Evolutionary conservation across 352 stramenopile species (phyloP).

Genomic region (Phytophthora pinifolia): DNA sequence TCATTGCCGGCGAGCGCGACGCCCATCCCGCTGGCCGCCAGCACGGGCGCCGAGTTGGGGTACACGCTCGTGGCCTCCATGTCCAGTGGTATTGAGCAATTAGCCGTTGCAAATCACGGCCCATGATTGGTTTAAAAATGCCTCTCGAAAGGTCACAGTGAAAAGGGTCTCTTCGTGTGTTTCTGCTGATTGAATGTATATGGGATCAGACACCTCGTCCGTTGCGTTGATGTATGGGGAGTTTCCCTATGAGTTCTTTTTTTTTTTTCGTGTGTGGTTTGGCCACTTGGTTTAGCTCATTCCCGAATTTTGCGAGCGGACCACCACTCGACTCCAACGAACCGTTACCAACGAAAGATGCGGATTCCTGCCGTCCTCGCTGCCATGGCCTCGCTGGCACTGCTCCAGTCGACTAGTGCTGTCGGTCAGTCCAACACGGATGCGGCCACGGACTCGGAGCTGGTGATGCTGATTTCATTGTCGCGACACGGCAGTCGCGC

Average conservation of each 20-base stretch:
- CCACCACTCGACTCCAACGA: conserved; percentile 2
- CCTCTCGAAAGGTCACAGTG: conserved; percentile 16
- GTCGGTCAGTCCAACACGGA: neutral
- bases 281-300: conserved; percentile 11
- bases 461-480: conserved; percentile 68
- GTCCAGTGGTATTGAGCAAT: conserved; percentile 11
- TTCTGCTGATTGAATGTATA: too few relatives aligned
- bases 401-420: conserved; percentile 16
- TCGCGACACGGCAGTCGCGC: conserved; percentile 75
- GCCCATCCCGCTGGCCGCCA: conserved; percentile 50
- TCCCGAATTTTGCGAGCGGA: conserved; percentile 16
- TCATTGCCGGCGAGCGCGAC: conserved; percentile 42
- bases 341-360: conserved; percentile 23
- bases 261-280: conserved; percentile 10
- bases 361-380: conserved; percentile 29
- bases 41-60: conserved; percentile 51
- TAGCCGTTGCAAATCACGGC: conserved; percentile 7
- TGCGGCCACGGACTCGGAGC: conserved; percentile 38
- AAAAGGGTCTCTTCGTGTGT: too few relatives aligned
- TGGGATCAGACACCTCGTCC: conserved; percentile 11
- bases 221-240: conserved; percentile 15
- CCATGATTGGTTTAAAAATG: conserved; percentile 34
- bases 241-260: conserved; percentile 26
- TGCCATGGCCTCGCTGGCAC: conserved; percentile 19
- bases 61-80: conserved; percentile 68